These are phyloP conservation scores for Talaromyces albobiverticillius DNA, from an alignment of 2,329 filamentous ascomycete genomes.

Conservation along the genomic window DNA sequence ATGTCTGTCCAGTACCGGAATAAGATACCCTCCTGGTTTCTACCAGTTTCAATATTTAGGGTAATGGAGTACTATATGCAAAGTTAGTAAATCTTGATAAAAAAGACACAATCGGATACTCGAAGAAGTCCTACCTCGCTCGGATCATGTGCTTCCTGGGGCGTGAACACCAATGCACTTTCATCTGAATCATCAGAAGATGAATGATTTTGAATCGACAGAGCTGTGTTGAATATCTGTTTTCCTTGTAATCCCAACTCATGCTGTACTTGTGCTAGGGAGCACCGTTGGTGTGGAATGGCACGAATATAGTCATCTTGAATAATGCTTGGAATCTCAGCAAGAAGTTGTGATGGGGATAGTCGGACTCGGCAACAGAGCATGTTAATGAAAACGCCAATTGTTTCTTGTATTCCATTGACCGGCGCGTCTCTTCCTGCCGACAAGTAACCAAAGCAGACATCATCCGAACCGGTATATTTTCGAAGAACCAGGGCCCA, in stretches of 20 bases:
- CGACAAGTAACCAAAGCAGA: conserved; percentile 42
- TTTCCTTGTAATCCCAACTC: conserved; percentile 34
- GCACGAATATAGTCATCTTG: conserved; percentile 48
- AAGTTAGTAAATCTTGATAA: background rate
- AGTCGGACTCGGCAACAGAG: conserved; percentile 49
- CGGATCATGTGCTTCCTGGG: conserved; percentile 34
- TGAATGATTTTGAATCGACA: conserved; percentile 40
- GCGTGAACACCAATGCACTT: conserved; percentile 28
- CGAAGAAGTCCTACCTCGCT: conserved; percentile 31
- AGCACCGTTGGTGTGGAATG: conserved; percentile 50
- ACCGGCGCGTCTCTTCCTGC: conserved; percentile 46
- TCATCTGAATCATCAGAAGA: conserved; percentile 22
- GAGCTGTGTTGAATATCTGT: conserved; percentile 40
- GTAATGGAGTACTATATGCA: conserved; percentile 32
- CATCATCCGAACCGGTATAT: conserved; percentile 33
- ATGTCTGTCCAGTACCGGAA: conserved; percentile 40
- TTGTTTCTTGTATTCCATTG: conserved; percentile 43
- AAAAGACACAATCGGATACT: background rate
- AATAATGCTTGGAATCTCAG: conserved; percentile 41
- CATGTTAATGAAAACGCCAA: conserved; percentile 55
- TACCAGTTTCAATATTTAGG: conserved; percentile 37
- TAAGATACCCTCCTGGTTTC: conserved; percentile 33
- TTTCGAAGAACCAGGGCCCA: conserved; percentile 39
- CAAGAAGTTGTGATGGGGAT: conserved; percentile 31
- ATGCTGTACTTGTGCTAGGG: conserved; percentile 48